Evolutionary conservation across 2,329 filamentous ascomycete species (phyloP).

Genomic region (Catunica adiposa): DNA sequence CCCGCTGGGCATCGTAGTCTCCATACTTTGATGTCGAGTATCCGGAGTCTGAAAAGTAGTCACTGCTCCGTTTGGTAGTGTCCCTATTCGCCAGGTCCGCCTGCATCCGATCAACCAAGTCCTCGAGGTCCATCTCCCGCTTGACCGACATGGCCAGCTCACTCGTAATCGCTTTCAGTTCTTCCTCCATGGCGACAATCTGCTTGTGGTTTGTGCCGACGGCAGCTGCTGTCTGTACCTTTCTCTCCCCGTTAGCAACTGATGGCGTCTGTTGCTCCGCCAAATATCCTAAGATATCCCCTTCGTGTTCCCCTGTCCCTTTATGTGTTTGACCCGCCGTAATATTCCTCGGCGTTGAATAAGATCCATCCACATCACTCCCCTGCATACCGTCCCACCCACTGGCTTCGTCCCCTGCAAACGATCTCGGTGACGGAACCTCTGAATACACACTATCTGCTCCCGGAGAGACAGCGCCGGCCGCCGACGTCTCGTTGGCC

Average conservation of each 20-base stretch:
- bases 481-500: constrained; percentile 16
- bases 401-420: background rate
- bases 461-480: background rate
- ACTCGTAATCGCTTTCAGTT: constrained; percentile 79
- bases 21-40: constrained; percentile 70
- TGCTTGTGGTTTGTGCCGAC: constrained; percentile 21
- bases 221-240: background rate
- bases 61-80: constrained; percentile 63
- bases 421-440: constrained; percentile 34
- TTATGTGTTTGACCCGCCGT: constrained; percentile 20
- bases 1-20: constrained; percentile 36
- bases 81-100: constrained; percentile 49
- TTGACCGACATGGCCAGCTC: constrained; percentile 87
- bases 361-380: constrained; percentile 7
- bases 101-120: constrained; percentile 77
- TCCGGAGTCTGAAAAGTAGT: constrained; percentile 96
- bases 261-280: constrained; percentile 36
- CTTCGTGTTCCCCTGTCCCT: constrained; percentile 22
- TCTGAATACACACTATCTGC: constrained; percentile 36
- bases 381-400: background rate
- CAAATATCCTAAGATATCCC: constrained; percentile 25
- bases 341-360: constrained; percentile 22
- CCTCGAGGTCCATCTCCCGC: constrained; percentile 90
- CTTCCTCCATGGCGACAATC: constrained; percentile 81
- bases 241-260: background rate